Base-by-base conservation (phyloP, 495 filamentous ascomycete genomes). In the Hypomontagnella monticulosa region DNA sequence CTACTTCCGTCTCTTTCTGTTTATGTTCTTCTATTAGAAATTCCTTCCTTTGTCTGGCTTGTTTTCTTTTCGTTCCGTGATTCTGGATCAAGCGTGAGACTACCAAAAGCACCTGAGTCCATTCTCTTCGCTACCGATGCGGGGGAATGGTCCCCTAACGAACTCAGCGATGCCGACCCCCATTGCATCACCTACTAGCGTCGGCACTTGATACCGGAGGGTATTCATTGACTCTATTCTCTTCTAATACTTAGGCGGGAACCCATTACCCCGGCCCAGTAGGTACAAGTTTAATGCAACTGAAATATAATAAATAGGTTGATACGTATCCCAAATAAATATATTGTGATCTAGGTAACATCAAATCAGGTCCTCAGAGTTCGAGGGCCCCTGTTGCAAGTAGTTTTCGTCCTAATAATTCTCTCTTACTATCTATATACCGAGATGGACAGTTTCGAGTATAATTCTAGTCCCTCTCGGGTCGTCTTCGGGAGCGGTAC, bases 401-500 rank as follows among this genome's bases (percentile, higher is more conserved):
- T 27, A 6, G 23, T 27, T 3, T 27, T 27, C 23, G 23, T 6
- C 2, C 10, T 43, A 23, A 1, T n/a, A 32, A 14, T 34, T 6
- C 14, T 32, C 6, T 18, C 9, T 15, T 19, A n/a, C n/a, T n/a
- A n/a, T n/a, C n/a, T n/a, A n/a, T n/a, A 49, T 41, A 37, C 15
- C 71, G 75, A 50, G 51, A 87, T 89, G 87, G 80, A 88, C 30
- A 75, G 79, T 16, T 89, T 89, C 71, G 86, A 85, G 61, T 89
- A 88, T 76, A 86, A 80, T 51, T 65, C 82, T 23, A 85, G 83
- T 70, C 84, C 86, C 14, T 79, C 80, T 57, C 83, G 87, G 4
- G 81, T 89, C 54, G 75, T 89, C 68, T 90, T 89, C 64, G 87
- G 87, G 69, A 83, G 78, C 65, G 86, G 85, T 34, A 87, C 85